These are phyloP conservation scores for Tolypocladium capitatum DNA, from an alignment of 2,329 filamentous ascomycete genomes.

Conservation along the genomic window DNA sequence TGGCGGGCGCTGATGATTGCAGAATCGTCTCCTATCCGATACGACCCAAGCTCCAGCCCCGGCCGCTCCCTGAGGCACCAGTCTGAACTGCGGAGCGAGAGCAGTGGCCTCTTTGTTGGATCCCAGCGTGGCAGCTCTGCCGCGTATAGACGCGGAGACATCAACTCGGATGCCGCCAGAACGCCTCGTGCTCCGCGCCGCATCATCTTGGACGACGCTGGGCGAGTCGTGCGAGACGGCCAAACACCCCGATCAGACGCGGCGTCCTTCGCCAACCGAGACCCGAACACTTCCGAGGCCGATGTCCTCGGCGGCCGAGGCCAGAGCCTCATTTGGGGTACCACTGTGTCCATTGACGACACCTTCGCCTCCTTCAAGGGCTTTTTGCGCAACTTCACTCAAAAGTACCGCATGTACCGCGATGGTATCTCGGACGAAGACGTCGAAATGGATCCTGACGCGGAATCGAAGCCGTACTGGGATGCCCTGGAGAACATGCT, in stretches of 20 bases:
- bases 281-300: constrained; percentile 85
- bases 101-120: constrained; percentile 73
- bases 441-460: constrained; percentile 53
- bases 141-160: constrained; percentile 58
- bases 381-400: constrained; percentile 82
- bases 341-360: constrained; percentile 86
- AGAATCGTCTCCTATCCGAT: constrained; percentile 91
- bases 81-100: constrained; percentile 67
- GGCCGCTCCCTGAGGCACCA: constrained; percentile 49
- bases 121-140: constrained; percentile 45
- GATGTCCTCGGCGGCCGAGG: constrained; percentile 73
- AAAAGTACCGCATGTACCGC: constrained; percentile 85
- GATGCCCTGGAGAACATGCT: constrained; percentile 85
- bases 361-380: constrained; percentile 80
- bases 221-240: constrained; percentile 43
- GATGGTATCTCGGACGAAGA: constrained; percentile 74
- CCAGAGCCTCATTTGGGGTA: constrained; percentile 86
- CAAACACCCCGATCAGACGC: constrained; percentile 41
- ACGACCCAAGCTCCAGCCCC: constrained; percentile 81
- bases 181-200: constrained; percentile 38
- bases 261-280: constrained; percentile 45
- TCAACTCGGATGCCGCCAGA: constrained; percentile 64
- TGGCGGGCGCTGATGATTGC: constrained; percentile 5
- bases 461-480: constrained; percentile 70
- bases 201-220: constrained; percentile 45